Evolutionary conservation across 1,284 basidiomycete genomes (phyloP), one percentile per base, ranked within the genome.

Genomic region (Phylloporus gajari): DNA sequence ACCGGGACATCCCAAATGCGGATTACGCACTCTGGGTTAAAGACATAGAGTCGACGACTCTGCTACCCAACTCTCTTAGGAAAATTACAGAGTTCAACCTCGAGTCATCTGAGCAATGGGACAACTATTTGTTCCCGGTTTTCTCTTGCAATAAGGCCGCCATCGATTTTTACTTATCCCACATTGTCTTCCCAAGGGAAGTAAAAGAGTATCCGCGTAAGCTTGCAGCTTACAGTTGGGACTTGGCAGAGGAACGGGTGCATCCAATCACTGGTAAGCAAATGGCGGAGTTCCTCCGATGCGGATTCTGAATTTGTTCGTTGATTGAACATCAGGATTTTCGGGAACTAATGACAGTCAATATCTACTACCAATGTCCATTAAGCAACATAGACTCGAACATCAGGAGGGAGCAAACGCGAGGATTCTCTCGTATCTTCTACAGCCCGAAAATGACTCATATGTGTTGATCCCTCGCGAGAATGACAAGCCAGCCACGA

Each of bases 161-260:
- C 7, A 75, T 89, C 46, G 80, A 89, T 70, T 90, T 90, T 75
- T 90, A 83, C 75, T 79, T 90, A 23, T 82, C 84, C 0, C 78
- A 38, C 17, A 64, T 74, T 0, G 72, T 74, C 15, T 73, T 73
- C 23, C 72, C 72, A 3, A 70, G 25, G 2, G 72, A 70, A 62
- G 86, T 85, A 0, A 86, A 86, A 66, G 84, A 87, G 51, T 89
- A 88, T 68, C 83, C 81, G 0, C 71, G 77, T 32, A 89, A 88
- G 73, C 76, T 89, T 6, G 75, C 83, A 2, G 84, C 86, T 8
- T 88, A 85, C 21, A 84, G 84, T 0, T 89, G 88, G 88, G 88
- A 89, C 79, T 77, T 89, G 35, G 86, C 85, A 0, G 84, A 85
- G 66, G 67, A 62, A 13, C 66, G 61, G 3, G 65, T 66, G 3